phyloP scores from a whole-genome alignment of 1,284 basidiomycete species.

The Takashimella koratensis region DNA sequence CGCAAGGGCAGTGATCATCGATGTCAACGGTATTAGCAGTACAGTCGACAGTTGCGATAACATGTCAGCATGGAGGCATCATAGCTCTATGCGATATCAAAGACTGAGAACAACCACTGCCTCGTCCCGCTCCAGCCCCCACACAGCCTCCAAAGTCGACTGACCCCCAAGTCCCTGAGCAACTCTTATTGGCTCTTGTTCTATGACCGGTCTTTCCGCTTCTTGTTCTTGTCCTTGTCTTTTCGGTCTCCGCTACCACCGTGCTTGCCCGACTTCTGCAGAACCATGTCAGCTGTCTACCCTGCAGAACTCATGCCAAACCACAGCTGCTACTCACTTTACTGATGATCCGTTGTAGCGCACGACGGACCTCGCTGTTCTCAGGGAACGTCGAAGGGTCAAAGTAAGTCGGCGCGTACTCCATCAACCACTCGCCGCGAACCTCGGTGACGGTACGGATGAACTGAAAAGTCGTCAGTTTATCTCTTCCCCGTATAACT shows the following conservation, averaged over 20 bases:
- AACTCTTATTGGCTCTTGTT: too few relatives aligned
- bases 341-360: conserved; percentile 38
- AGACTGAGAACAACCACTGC: too few relatives aligned
- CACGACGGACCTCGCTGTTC: conserved; percentile 40
- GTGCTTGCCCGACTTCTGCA: conserved; percentile 20
- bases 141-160: too few relatives aligned
- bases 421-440: conserved; percentile 84
- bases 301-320: not conserved
- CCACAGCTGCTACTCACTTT: conserved; percentile 16
- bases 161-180: too few relatives aligned
- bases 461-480: conserved; percentile 56
- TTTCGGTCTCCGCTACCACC: conserved; percentile 3
- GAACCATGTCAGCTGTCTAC: not conserved
- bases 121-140: too few relatives aligned
- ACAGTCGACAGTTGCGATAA: too few relatives aligned
- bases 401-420: conserved; percentile 74
- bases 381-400: conserved; percentile 42
- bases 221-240: conserved; percentile 29
- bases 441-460: conserved; percentile 91
- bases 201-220: conserved; percentile 30
- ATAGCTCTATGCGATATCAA: too few relatives aligned
- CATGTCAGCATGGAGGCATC: too few relatives aligned
- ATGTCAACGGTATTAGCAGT: too few relatives aligned
- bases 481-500: not conserved
- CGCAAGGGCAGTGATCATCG: too few relatives aligned